Conservation (phyloP, 169 alveolate genomes). For the Eimeria tenella region DNA sequence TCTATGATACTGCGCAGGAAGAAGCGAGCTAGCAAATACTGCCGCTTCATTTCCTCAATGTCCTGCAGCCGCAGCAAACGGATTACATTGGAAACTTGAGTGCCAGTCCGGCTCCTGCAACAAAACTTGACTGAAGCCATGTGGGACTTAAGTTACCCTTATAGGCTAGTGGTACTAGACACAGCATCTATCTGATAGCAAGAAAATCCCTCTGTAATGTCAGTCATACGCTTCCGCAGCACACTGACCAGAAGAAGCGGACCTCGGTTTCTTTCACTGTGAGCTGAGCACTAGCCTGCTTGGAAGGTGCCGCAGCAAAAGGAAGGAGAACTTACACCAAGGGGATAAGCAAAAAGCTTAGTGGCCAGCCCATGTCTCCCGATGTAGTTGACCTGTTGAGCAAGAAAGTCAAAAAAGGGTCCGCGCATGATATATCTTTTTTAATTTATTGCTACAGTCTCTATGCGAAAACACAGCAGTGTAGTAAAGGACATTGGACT, state of each 20-base stretch:
- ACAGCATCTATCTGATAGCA: too few species aligned
- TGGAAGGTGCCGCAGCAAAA: background rate
- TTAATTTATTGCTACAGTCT: too few species aligned
- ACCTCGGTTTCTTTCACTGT: too few species aligned
- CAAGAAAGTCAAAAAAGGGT: background rate
- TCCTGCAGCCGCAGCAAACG: constrained; percentile 21
- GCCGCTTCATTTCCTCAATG: constrained; percentile 57
- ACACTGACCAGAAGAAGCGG: too few species aligned
- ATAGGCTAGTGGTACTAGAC: too few species aligned
- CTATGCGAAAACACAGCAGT: background rate
- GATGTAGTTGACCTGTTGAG: constrained; percentile 68
- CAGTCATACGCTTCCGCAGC: too few species aligned
- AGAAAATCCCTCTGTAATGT: too few species aligned
- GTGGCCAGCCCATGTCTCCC: constrained; percentile 38
- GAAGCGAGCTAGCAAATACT: constrained; percentile 62
- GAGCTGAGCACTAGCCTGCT: too few species aligned
- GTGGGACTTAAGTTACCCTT: too few species aligned
- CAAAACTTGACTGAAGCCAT: too few species aligned
- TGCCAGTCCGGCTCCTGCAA: too few species aligned
- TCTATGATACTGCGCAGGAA: constrained; percentile 78
- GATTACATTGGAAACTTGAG: background rate
- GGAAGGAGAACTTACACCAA: constrained; percentile 55
- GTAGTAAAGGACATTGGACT: background rate
- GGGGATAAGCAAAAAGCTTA: constrained; percentile 53
- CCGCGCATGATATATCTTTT: background rate